A percentile compares a stretch with the other conserved stretches of the same genome.
These are phyloP conservation scores for Sanghuangporus sanghuang DNA, from an alignment of 1,284 basidiomycete genomes.

Conservation along the genomic window DNA sequence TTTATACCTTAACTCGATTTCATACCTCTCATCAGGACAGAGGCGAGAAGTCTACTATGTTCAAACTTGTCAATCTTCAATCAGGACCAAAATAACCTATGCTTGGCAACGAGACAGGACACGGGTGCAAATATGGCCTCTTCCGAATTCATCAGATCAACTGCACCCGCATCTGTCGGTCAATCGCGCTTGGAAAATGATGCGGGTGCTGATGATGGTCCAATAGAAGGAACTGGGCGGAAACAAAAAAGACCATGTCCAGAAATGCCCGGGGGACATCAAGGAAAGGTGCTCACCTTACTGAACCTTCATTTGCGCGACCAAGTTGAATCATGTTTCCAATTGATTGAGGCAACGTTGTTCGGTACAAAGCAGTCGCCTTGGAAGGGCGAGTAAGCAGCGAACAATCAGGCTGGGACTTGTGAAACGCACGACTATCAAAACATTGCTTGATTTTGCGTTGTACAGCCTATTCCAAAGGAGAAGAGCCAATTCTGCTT, in stretches of 20 bases:
- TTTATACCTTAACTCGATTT: not conserved
- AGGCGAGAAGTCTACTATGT: not conserved
- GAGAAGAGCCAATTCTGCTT: not conserved
- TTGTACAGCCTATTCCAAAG: not conserved
- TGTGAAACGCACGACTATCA: not conserved
- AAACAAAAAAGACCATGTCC: not conserved
- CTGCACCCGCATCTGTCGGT: not conserved
- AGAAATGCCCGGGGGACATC: not conserved
- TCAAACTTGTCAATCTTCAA: not conserved
- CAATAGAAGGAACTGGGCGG: not conserved
- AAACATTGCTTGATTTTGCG: not conserved
- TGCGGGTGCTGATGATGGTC: not conserved
- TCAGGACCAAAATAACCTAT: not conserved
- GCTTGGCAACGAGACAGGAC: not conserved
- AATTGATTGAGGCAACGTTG: not conserved
- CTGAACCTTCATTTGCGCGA: not conserved
- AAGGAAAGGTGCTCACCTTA: not conserved
- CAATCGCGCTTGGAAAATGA: not conserved
- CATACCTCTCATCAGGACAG: not conserved
- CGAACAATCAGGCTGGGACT: not conserved
- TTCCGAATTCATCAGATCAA: not conserved
- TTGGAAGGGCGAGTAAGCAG: not conserved
- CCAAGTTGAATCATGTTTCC: not conserved
- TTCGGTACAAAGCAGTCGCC: not conserved
- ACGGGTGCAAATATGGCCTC: slow-evolving; percentile 6